These are phyloP conservation scores for Allantophomopsis cytisporea DNA, from an alignment of 2,329 filamentous ascomycete species.

Conservation along the genomic window DNA sequence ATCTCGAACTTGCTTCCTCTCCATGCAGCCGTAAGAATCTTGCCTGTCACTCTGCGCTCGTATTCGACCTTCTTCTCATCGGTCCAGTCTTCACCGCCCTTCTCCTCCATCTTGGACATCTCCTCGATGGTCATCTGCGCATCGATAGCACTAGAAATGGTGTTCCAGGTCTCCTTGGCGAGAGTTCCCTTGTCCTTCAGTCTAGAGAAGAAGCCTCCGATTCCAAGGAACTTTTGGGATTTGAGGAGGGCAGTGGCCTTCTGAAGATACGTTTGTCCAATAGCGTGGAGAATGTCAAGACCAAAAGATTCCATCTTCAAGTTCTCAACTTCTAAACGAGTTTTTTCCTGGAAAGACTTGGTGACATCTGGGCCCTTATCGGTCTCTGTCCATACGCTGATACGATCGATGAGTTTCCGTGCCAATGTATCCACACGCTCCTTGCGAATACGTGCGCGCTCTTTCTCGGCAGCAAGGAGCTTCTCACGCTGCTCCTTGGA, in stretches of 20 bases:
- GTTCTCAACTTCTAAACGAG: conserved; percentile 86
- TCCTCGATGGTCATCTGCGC: conserved; percentile 98
- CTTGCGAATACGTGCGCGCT: conserved; percentile 71
- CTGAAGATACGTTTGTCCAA: conserved; percentile 78
- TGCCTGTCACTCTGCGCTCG: conserved; percentile 89
- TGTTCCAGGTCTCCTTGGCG: conserved; percentile 98
- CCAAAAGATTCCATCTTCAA: conserved; percentile 99
- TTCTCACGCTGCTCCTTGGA: conserved; percentile 90
- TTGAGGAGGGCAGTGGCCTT: conserved; percentile 84
- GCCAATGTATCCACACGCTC: conserved; percentile 78
- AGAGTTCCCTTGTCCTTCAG: conserved; percentile 94
- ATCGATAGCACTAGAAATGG: conserved; percentile 89
- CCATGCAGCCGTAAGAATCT: conserved; percentile 96
- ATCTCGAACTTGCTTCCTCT: conserved; percentile 96
- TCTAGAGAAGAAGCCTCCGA: conserved; percentile 85
- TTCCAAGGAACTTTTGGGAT: conserved; percentile 92
- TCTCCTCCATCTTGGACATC: conserved; percentile 92
- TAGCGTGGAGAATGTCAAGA: conserved; percentile 88
- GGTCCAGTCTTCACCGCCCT: conserved; percentile 93
- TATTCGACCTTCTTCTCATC: conserved; percentile 95
- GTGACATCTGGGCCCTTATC: conserved; percentile 82
- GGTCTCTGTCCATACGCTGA: conserved; percentile 94
- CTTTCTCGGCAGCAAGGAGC: conserved; percentile 74
- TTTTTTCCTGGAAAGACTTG: conserved; percentile 84
- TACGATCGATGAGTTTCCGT: conserved; percentile 75